These are phyloP conservation scores for Phlebiopsis gigantea DNA, from an alignment of 768 basidiomycete genomes.

Conservation along the genomic window DNA sequence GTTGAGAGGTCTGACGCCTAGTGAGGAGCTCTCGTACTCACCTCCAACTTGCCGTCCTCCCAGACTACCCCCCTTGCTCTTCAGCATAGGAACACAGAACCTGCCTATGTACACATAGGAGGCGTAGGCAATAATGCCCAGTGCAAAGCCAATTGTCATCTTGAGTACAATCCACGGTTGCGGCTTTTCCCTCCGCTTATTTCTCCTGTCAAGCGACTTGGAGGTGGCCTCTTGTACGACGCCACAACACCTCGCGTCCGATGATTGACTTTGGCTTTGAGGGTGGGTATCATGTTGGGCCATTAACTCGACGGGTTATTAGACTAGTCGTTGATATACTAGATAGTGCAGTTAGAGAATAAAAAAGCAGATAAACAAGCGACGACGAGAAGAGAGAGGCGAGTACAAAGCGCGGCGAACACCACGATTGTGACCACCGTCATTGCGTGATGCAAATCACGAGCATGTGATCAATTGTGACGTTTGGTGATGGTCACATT, in stretches of 20 bases:
- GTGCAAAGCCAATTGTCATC: constrained; percentile 52
- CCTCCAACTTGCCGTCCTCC: constrained; percentile 55
- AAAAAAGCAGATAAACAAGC: not conserved
- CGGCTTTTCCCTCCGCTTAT: constrained; percentile 35
- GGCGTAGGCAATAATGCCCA: constrained; percentile 60
- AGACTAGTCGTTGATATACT: not conserved
- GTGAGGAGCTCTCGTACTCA: constrained; percentile 39
- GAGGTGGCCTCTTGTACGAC: constrained; percentile 34
- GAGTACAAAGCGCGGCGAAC: not conserved
- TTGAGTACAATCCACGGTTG: constrained; percentile 78
- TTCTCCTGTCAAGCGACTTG: constrained; percentile 14
- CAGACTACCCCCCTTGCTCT: constrained; percentile 33
- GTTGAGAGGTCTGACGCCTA: not conserved
- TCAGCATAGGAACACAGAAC: constrained; percentile 70
- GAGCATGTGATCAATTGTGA: not conserved
- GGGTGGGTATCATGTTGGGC: constrained; percentile 3
- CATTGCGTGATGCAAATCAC: not conserved
- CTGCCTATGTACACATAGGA: constrained; percentile 75
- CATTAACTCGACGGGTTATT: constrained; percentile 2
- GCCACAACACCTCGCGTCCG: constrained; percentile 36
- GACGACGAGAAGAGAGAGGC: not conserved
- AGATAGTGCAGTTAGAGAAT: too few relatives aligned
- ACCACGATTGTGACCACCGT: not conserved
- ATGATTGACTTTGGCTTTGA: not conserved
- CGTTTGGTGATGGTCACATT: not conserved